Evolutionary conservation across 2,329 filamentous ascomycete genomes (phyloP), one percentile per base, ranked within the genome.

Genomic region (Claviceps pusilla): DNA sequence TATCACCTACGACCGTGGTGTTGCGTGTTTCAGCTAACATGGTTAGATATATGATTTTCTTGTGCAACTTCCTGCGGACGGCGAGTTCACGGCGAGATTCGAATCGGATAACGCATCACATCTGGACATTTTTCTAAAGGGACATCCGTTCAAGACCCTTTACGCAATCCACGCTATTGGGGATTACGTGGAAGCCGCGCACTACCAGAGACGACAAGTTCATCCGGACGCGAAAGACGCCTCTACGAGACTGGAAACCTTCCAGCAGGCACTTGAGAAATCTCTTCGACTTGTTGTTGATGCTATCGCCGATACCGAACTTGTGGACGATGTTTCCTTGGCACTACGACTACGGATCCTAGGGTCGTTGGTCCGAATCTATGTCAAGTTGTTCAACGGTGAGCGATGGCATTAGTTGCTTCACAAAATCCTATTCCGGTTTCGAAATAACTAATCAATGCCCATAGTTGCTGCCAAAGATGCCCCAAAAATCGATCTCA

Each of bases 111-210:
- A 68, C 1, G 73, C 72, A n/a, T 71, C 76, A 0, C 77, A 82
- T 56, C 67, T 70, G 11, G 76, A 84, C 11, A 70, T 89, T 1
- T 89, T 93, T 57, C 83, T 86, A 7, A 67, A 78, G 1, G 76
- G 78, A 0, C 81, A 85, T 56, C 84, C 84, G 2, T 89, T 82
- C 71, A 86, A 84, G 60, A 81, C 82, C 2, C 73, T 89, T 0
- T 94, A 90, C 64, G 84, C 84, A 3, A 69, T 89, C 1, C 77
- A 84, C 62, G 79, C 83, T 0, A 72, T 95, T 43, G 71, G 74
- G 28, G 76, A 81, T 54, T 84, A 83, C 63, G 73, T 89, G 43
- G 69, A 73, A 31, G 68, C 62, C 9, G 59, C 68, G 57, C 70
- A 71, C 64, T 69, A 62, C 60, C 61, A 53, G 45, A 49, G 33